Evolutionary conservation across 1,284 basidiomycete genomes (phyloP).

Genomic region (Boletus calvinii): DNA sequence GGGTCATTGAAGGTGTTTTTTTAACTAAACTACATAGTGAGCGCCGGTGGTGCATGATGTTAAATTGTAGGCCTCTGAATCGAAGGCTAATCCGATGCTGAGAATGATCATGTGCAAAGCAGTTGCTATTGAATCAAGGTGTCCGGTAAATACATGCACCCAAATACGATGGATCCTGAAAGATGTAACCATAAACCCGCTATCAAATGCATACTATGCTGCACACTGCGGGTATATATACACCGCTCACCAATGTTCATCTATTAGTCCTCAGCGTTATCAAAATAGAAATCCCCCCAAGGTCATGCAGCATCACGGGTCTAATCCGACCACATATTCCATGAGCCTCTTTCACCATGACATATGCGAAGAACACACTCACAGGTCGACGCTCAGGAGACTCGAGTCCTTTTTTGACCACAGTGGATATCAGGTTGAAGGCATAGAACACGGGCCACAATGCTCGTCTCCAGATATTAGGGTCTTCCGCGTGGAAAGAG

Average conservation of each 20-base stretch:
- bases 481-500: constrained; percentile 15
- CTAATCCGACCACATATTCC: background rate
- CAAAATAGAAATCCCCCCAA: background rate
- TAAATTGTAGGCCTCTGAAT: too few relatives aligned
- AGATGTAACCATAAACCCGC: background rate
- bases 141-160: too few relatives aligned
- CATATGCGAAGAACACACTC: constrained; percentile 4
- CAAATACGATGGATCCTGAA: background rate
- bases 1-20: too few relatives aligned
- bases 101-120: too few relatives aligned
- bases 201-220: background rate
- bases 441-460: constrained; percentile 22
- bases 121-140: too few relatives aligned
- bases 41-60: too few relatives aligned
- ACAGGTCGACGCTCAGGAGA: background rate
- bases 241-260: background rate
- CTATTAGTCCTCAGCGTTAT: background rate
- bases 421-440: background rate
- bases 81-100: too few relatives aligned
- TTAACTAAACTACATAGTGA: too few relatives aligned
- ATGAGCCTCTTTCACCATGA: constrained; percentile 1
- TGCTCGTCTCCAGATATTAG: constrained; percentile 2
- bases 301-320: background rate
- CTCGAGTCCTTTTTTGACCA: background rate
- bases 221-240: constrained; percentile 4